phyloP scores from a whole-genome alignment of 2,329 filamentous ascomycete genomes.

The Westerdykella aurantiaca region DNA sequence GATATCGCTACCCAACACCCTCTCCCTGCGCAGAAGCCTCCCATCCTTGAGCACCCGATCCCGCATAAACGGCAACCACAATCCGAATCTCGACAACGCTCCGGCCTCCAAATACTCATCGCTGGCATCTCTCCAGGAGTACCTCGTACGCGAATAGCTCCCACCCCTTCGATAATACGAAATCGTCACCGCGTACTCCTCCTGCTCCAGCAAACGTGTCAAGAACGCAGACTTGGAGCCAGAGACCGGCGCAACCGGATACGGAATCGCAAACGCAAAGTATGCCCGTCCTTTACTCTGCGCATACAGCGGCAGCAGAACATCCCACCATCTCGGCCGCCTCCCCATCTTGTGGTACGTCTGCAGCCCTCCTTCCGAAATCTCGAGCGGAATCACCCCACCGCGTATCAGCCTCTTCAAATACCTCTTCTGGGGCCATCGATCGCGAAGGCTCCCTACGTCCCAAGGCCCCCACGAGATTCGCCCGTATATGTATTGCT shows the following conservation, averaged over 20 bases:
- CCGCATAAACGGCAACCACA: conserved; percentile 7
- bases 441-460: background rate
- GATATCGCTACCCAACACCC: too few relatives aligned
- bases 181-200: background rate
- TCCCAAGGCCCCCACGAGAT: conserved; percentile 6
- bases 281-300: conserved; percentile 12
- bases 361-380: conserved; percentile 9
- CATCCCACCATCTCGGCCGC: background rate
- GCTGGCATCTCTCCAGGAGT: background rate
- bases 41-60: conserved; percentile 7
- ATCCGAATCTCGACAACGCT: conserved; percentile 3
- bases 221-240: background rate
- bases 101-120: conserved; percentile 9
- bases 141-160: too few relatives aligned
- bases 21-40: too few relatives aligned
- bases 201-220: background rate
- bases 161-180: too few relatives aligned
- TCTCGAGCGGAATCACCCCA: conserved; percentile 12
- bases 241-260: background rate
- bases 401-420: conserved; percentile 7
- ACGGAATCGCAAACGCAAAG: conserved; percentile 15
- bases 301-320: background rate
- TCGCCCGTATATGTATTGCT: conserved; percentile 1
- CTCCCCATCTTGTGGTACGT: background rate
- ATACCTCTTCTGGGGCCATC: background rate